Evolutionary conservation across 1,284 basidiomycete species (phyloP).

Genomic region (Caloboletus inedulis): DNA sequence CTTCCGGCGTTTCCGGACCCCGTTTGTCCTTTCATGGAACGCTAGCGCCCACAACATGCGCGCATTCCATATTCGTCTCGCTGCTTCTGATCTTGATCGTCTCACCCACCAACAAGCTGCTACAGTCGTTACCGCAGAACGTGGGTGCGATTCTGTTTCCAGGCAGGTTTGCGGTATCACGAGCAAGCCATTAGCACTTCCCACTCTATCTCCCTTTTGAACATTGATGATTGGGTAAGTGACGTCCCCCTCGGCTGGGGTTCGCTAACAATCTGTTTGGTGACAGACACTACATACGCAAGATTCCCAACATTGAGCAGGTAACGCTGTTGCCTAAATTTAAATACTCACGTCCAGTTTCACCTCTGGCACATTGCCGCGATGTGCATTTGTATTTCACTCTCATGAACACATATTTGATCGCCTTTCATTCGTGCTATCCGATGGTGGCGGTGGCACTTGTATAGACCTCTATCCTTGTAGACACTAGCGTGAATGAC

Average conservation of each 20-base stretch:
- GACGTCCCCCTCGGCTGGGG: neutral
- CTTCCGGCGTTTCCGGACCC: neutral
- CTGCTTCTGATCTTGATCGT: constrained; percentile 9
- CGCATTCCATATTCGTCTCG: neutral
- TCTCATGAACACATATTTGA: neutral
- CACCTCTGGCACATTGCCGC: neutral
- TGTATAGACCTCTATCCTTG: neutral
- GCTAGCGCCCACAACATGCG: neutral
- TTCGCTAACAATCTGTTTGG: constrained; percentile 9
- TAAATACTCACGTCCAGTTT: neutral
- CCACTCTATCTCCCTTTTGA: constrained; percentile 12
- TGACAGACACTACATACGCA: neutral
- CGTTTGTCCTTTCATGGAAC: neutral
- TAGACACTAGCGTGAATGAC: neutral
- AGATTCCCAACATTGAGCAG: neutral
- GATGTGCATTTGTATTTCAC: neutral
- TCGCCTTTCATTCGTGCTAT: neutral
- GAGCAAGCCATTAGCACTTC: neutral
- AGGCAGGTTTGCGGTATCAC: neutral
- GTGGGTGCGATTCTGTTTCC: neutral
- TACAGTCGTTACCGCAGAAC: neutral
- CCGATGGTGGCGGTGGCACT: neutral
- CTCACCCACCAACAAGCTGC: neutral
- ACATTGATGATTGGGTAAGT: neutral
- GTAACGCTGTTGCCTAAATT: neutral